Percentiles rank a stretch among this genome's conserved stretches.
Evolutionary conservation across 805 yeast genomes (phyloP).

Genomic region (Spathaspora hagerdaliae): DNA sequence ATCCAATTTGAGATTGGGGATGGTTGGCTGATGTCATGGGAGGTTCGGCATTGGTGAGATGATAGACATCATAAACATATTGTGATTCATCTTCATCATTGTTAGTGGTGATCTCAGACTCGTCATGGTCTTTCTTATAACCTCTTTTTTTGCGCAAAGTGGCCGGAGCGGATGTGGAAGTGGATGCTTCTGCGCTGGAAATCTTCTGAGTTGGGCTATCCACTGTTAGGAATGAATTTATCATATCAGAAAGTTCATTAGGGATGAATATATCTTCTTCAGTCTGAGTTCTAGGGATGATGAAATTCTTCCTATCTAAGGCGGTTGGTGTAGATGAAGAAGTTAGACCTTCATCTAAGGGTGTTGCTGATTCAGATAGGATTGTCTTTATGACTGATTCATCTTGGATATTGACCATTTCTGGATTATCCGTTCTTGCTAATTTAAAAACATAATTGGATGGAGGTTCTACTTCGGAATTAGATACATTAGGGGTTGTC

Average conservation of each 20-base stretch:
- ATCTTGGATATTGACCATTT: constrained; percentile 8
- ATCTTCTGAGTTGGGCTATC: constrained; percentile 7
- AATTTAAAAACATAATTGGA: constrained; percentile 27
- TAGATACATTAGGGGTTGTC: too few species aligned
- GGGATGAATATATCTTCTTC: constrained; percentile 41
- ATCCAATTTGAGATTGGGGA: constrained; percentile 47
- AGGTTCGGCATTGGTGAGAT: constrained; percentile 19
- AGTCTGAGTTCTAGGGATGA: constrained; percentile 29
- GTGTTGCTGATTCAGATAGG: constrained; percentile 18
- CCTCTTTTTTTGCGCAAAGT: constrained; percentile 1
- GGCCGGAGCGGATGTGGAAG: background rate
- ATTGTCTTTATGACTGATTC: constrained; percentile 21
- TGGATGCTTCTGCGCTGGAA: background rate
- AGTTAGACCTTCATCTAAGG: background rate
- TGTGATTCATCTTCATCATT: constrained; percentile 37
- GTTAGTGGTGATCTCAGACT: background rate
- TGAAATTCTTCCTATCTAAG: constrained; percentile 20
- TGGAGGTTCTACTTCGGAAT: too few species aligned
- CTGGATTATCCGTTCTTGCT: constrained; percentile 30
- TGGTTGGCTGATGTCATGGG: constrained; percentile 46
- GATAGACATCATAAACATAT: constrained; percentile 88
- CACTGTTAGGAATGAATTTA: constrained; percentile 52
- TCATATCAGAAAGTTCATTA: constrained; percentile 71
- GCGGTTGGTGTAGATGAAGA: constrained; percentile 4
- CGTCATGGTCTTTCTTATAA: background rate